Evolutionary conservation across 148 eudicot species (phyloP), one percentile per base, ranked within the genome.

Genomic region (Oxyria digyna): DNA sequence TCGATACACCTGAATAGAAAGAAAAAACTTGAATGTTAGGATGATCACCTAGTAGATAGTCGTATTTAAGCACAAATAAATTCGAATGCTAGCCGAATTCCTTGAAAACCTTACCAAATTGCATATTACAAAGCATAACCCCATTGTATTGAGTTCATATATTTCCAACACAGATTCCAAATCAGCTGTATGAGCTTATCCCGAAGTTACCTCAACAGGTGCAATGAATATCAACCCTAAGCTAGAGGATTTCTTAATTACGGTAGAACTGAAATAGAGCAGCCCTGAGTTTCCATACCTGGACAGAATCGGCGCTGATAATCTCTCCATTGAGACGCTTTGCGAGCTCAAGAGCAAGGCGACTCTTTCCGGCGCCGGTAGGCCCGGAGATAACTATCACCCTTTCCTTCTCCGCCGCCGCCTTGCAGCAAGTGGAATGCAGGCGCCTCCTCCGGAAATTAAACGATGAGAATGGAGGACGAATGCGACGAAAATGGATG

Each of bases 231-330:
- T 54, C 62, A 24, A 24, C 62, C 62, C 31, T 23, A 52, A 52
- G 4, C 31, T 23, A 7, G 31, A 52, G 4, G 29, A 24, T 9
- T 52, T 52, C 59, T 21, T 29, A 52, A 52, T 23, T 4, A 46
- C 23, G 50, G 37, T 59, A 38, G 65, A 29, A 29, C 20, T 15
- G 18, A 59, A 29, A 0, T 59, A 27, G 41, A 27, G 32, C 13
- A 55, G 27, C 29, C 23, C 62, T 40, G 3, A 59, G 20, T 54
- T 1, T 18, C 41, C 38, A 17, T 17, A 93, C 98, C 97, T 93
- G 98, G 54, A 93, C 96, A 26, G 98, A 93, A 70, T 93, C 98
- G 23, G 98, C 98, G 46, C 90, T 87, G 73, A 93, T 80, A 18
- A 93, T 93, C 83, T 93, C 98, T 6, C 96, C 98, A 42, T 93